These are phyloP conservation scores for Dryadomyces sulphureus DNA, from an alignment of 2,329 filamentous ascomycete genomes.

Conservation along the genomic window DNA sequence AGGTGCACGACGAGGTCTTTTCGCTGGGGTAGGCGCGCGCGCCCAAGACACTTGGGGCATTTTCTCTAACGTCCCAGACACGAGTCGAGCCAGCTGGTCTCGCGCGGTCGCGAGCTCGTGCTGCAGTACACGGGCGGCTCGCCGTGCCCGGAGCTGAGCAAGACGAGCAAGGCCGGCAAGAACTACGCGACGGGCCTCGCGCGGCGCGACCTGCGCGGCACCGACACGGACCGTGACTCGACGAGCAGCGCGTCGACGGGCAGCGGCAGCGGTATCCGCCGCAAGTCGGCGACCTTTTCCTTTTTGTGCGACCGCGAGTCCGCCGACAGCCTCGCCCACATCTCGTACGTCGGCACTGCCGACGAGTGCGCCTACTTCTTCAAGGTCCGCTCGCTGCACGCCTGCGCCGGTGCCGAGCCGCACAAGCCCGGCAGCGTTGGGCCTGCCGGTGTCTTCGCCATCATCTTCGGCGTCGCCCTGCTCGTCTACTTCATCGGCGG, in stretches of 20 bases:
- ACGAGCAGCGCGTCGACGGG: not conserved
- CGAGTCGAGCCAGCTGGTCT: slow-evolving; percentile 36
- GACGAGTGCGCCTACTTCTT: slow-evolving; percentile 95
- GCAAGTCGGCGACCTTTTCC: slow-evolving; percentile 77
- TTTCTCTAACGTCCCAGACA: slow-evolving; percentile 22
- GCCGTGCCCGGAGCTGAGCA: slow-evolving; percentile 42
- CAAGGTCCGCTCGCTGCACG: slow-evolving; percentile 73
- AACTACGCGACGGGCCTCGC: slow-evolving; percentile 14
- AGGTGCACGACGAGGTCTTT: slow-evolving; percentile 47
- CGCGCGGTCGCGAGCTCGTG: slow-evolving; percentile 58
- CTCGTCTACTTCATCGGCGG: slow-evolving; percentile 84
- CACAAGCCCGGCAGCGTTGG: slow-evolving; percentile 59
- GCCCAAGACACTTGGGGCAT: not conserved
- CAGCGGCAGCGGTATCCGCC: slow-evolving; percentile 22
- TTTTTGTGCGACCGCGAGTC: slow-evolving; percentile 86
- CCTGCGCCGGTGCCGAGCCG: slow-evolving; percentile 54
- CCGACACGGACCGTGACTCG: not conserved
- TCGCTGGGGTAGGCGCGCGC: slow-evolving; percentile 53
- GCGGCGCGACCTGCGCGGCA: slow-evolving; percentile 1
- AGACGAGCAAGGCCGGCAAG: slow-evolving; percentile 16
- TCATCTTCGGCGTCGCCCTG: slow-evolving; percentile 65
- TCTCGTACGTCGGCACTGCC: slow-evolving; percentile 77
- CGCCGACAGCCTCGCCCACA: slow-evolving; percentile 46
- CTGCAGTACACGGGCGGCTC: slow-evolving; percentile 67
- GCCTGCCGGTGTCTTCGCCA: slow-evolving; percentile 67